Conservation (phyloP, 73 alveolate species). For the Paramecium bursaria region DNA sequence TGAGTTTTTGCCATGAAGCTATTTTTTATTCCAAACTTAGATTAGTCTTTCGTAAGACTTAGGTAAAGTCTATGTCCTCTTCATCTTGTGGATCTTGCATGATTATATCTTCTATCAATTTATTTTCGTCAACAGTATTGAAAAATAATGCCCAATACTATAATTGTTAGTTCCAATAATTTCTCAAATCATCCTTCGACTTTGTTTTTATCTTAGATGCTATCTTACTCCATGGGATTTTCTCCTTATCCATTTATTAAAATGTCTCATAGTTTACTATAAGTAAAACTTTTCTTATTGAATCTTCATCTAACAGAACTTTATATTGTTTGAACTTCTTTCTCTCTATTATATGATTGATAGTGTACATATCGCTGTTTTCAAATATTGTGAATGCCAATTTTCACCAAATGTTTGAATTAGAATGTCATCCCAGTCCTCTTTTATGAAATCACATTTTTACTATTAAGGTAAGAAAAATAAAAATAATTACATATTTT, state of each 20-base stretch:
- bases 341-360: neutral
- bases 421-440: slow-evolving; percentile 48
- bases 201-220: slow-evolving; percentile 69
- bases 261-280: slow-evolving; percentile 67
- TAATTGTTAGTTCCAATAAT: slow-evolving; percentile 73
- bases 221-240: slow-evolving; percentile 78
- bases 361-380: neutral
- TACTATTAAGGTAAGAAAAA: slow-evolving; percentile 48
- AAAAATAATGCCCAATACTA: slow-evolving; percentile 68
- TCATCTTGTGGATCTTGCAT: slow-evolving; percentile 72
- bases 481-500: slow-evolving; percentile 69
- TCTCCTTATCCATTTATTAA: slow-evolving; percentile 67
- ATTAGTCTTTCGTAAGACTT: slow-evolving; percentile 7
- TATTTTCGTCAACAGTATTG: slow-evolving; percentile 70
- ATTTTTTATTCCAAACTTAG: neutral
- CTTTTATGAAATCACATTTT: slow-evolving; percentile 71
- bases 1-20: slow-evolving; percentile 5
- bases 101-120: slow-evolving; percentile 68
- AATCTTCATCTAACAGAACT: slow-evolving; percentile 74
- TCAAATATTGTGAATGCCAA: neutral
- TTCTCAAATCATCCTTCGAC: slow-evolving; percentile 82
- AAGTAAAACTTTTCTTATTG: slow-evolving; percentile 66
- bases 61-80: slow-evolving; percentile 74
- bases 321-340: neutral
- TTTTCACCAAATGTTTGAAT: slow-evolving; percentile 18